Evolutionary conservation across 2,329 filamentous ascomycete species (phyloP).

Genomic region (Talaromyces marneffei): DNA sequence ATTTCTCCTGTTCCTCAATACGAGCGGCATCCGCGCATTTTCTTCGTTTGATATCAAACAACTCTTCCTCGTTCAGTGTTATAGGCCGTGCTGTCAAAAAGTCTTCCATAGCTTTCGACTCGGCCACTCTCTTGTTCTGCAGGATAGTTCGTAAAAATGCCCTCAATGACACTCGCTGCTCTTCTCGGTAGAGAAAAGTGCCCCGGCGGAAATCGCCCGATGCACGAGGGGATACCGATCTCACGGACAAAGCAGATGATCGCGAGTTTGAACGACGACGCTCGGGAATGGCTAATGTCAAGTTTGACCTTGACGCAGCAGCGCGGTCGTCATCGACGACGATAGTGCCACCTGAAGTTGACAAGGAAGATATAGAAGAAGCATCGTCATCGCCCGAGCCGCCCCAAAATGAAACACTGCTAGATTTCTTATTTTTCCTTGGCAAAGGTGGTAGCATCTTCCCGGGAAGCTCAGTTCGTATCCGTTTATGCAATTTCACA

Average conservation of each 20-base stretch:
- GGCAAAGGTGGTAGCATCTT: slow-evolving; percentile 82
- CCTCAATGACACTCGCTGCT: slow-evolving; percentile 81
- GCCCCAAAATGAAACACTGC: slow-evolving; percentile 55
- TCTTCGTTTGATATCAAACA: slow-evolving; percentile 70
- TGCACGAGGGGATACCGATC: slow-evolving; percentile 21
- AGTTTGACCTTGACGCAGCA: slow-evolving; percentile 10
- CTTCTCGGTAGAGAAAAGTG: slow-evolving; percentile 71
- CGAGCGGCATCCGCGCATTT: slow-evolving; percentile 81
- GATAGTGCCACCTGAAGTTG: slow-evolving; percentile 56
- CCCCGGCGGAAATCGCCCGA: slow-evolving; percentile 47
- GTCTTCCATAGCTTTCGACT: slow-evolving; percentile 74
- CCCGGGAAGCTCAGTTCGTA: slow-evolving; percentile 81
- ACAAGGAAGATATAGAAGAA: slow-evolving; percentile 74
- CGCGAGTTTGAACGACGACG: slow-evolving; percentile 26
- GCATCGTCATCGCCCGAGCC: slow-evolving; percentile 65
- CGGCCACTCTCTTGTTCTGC: slow-evolving; percentile 75
- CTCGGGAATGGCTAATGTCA: slow-evolving; percentile 26
- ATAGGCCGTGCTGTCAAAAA: slow-evolving; percentile 73
- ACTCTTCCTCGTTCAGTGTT: slow-evolving; percentile 71
- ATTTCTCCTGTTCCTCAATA: slow-evolving; percentile 84
- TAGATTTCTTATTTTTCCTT: slow-evolving; percentile 82
- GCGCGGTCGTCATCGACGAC: slow-evolving; percentile 25
- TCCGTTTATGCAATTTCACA: slow-evolving; percentile 65
- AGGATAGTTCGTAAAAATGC: slow-evolving; percentile 84
- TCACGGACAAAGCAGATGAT: slow-evolving; percentile 22